Conservation (phyloP, 2,329 filamentous ascomycete genomes). For the Stemphylium lycopersici region DNA sequence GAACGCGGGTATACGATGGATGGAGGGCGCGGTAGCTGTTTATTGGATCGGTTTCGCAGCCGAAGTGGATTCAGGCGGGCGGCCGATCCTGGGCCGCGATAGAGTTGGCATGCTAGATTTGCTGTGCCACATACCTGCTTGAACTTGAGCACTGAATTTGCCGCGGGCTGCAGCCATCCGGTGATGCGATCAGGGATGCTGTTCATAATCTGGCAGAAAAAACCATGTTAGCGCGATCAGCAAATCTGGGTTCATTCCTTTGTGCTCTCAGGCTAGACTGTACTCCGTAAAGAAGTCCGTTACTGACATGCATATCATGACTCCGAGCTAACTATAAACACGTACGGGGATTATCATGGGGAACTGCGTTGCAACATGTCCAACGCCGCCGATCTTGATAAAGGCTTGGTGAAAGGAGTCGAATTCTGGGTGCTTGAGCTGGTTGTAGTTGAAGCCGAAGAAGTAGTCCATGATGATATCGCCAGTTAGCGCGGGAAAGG, state of each 20-base stretch:
- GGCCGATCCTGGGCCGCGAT: no score
- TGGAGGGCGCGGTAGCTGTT: not conserved
- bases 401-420: slow-evolving; percentile 45
- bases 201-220: slow-evolving; percentile 38
- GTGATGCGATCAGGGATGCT: slow-evolving; percentile 38
- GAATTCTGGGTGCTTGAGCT: slow-evolving; percentile 43
- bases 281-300: not conserved
- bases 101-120: not conserved
- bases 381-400: slow-evolving; percentile 37
- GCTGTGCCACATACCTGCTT: slow-evolving; percentile 30
- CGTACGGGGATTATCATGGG: slow-evolving; percentile 38
- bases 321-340: not conserved
- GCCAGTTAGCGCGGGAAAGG: slow-evolving; percentile 52
- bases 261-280: not conserved
- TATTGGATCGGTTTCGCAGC: not conserved
- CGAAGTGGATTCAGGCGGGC: no score
- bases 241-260: not conserved
- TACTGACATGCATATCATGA: not conserved
- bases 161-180: slow-evolving; percentile 40
- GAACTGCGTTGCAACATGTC: slow-evolving; percentile 44
- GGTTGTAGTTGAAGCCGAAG: slow-evolving; percentile 44
- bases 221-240: not conserved
- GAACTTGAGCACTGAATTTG: slow-evolving; percentile 40
- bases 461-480: slow-evolving; percentile 56
- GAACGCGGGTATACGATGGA: not conserved